phyloP scores from a whole-genome alignment of 129 eudicot genomes.

The Oenanthe sinensis region DNA sequence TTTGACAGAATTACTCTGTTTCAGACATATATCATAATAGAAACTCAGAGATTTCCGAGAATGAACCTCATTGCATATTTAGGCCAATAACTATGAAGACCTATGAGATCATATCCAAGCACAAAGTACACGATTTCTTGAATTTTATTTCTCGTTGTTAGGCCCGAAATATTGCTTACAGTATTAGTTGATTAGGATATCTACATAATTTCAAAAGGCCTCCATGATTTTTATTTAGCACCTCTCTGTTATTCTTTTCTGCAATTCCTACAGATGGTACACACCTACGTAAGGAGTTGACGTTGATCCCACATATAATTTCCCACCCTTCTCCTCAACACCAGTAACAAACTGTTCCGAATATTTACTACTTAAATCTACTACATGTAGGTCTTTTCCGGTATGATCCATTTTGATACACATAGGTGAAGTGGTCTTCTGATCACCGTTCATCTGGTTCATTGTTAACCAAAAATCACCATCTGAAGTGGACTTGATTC shows the following conservation, averaged over 20 bases:
- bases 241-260: not conserved
- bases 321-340: not conserved
- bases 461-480: slow-evolving; percentile 3
- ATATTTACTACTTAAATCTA: not conserved
- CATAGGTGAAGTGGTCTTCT: not conserved
- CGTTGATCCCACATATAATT: not conserved
- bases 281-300: slow-evolving; percentile 1
- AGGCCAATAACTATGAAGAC: no score
- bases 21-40: no score
- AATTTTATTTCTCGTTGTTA: not conserved
- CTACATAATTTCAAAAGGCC: not conserved
- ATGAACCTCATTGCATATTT: no score
- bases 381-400: not conserved
- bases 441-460: not conserved
- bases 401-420: slow-evolving; percentile 6
- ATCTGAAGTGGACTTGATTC: not conserved
- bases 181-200: not conserved
- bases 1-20: no score
- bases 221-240: not conserved
- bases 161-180: not conserved
- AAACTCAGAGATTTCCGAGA: no score
- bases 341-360: slow-evolving; percentile 4
- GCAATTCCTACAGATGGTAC: not conserved
- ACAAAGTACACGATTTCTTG: not conserved
- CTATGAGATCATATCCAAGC: no score